A percentile compares a stretch with the other conserved stretches of the same genome.
These are phyloP conservation scores for Neofusicoccum sp. DNA, from an alignment of 2,329 filamentous ascomycete genomes.

Conservation along the genomic window DNA sequence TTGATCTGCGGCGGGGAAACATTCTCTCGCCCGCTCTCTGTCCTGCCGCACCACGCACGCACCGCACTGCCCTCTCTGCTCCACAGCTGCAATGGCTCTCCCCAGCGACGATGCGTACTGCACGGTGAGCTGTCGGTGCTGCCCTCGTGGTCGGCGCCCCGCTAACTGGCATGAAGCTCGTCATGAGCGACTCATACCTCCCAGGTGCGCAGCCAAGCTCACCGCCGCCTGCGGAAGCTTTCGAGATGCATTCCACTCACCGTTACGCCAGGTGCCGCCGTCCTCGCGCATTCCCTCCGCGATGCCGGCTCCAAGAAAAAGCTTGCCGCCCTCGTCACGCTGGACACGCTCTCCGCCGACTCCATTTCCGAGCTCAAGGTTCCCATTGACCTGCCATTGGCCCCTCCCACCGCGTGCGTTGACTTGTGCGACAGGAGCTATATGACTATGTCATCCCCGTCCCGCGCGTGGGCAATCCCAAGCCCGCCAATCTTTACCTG, in stretches of 20 bases:
- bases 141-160: not conserved
- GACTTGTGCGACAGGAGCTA: constrained; percentile 56
- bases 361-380: constrained; percentile 79
- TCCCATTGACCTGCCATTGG: constrained; percentile 11
- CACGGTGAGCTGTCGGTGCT: constrained; percentile 44
- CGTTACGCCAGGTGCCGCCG: constrained; percentile 68
- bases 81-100: constrained; percentile 31
- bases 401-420: constrained; percentile 16
- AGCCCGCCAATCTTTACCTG: constrained; percentile 78
- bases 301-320: constrained; percentile 86
- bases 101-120: constrained; percentile 61
- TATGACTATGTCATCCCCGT: constrained; percentile 91
- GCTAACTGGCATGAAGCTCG: constrained; percentile 61
- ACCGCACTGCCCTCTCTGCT: constrained; percentile 3
- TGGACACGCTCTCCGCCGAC: constrained; percentile 71
- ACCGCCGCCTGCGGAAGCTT: constrained; percentile 4
- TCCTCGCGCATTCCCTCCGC: constrained; percentile 89
- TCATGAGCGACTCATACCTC: constrained; percentile 88
- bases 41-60: not conserved
- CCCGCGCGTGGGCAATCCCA: constrained; percentile 71
- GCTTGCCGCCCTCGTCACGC: constrained; percentile 78
- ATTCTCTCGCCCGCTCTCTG: constrained; percentile 6
- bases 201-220: constrained; percentile 60
- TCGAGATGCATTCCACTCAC: constrained; percentile 1
- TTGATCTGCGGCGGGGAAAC: constrained; percentile 16